Evolutionary conservation across 225 moss, liverwort and hornwort genomes (phyloP).

Genomic region (Pseudisothecium myosuroides): DNA sequence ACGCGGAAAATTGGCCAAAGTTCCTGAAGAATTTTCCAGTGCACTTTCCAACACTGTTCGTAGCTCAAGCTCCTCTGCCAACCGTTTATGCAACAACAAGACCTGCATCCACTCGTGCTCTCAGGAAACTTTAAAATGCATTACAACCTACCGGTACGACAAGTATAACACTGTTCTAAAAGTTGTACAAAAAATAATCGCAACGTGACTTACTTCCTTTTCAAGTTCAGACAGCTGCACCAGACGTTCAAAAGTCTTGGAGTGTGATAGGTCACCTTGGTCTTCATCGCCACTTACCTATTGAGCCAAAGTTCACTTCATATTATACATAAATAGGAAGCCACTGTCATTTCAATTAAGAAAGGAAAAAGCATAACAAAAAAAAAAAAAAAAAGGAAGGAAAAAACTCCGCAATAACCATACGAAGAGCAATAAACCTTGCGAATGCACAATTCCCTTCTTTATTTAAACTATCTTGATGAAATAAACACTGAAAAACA

Average conservation of each 20-base stretch:
- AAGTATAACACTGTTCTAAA: not conserved
- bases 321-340: not conserved
- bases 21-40: constrained; percentile 22
- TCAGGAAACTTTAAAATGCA: not conserved
- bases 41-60: constrained; percentile 54
- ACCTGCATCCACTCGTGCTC: constrained; percentile 37
- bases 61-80: constrained; percentile 67
- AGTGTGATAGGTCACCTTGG: constrained; percentile 19
- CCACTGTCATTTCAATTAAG: not conserved
- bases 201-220: constrained; percentile 32
- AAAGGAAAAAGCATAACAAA: not conserved
- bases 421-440: not conserved
- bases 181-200: not conserved
- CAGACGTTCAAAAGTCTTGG: constrained; percentile 38
- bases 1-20: constrained; percentile 33
- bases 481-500: not conserved
- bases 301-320: not conserved
- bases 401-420: not conserved
- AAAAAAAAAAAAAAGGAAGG: not conserved
- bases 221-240: constrained; percentile 49
- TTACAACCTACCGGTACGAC: not conserved
- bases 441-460: not conserved
- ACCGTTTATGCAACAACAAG: constrained; percentile 54
- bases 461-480: not conserved
- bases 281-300: constrained; percentile 17